Evolutionary conservation across 345 rosid species (phyloP).

Genomic region (Salix viminalis): DNA sequence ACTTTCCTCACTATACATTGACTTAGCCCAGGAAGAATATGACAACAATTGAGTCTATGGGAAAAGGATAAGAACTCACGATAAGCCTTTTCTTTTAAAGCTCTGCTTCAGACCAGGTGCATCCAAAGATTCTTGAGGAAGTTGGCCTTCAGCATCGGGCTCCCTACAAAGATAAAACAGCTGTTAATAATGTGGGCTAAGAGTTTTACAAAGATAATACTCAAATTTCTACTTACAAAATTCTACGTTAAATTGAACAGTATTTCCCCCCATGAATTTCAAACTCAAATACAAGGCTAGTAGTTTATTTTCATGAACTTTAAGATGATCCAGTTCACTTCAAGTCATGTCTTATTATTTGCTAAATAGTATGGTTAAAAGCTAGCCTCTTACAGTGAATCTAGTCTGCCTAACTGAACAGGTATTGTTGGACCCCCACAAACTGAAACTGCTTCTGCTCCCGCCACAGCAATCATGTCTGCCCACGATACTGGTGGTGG

Average conservation of each 20-base stretch:
- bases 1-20: neutral
- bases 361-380: neutral
- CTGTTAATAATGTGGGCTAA: neutral
- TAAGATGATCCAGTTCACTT: neutral
- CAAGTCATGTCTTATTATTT: neutral
- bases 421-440: slow-evolving; percentile 89
- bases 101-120: slow-evolving; percentile 69
- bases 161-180: slow-evolving; percentile 35
- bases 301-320: neutral
- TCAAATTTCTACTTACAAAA: neutral
- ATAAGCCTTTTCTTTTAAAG: slow-evolving; percentile 78
- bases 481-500: slow-evolving; percentile 83
- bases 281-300: neutral
- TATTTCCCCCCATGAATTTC: neutral
- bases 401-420: slow-evolving; percentile 67
- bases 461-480: slow-evolving; percentile 83
- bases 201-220: neutral
- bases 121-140: slow-evolving; percentile 69
- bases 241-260: neutral
- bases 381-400: slow-evolving; percentile 51
- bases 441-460: slow-evolving; percentile 83
- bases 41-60: neutral
- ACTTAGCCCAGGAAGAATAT: neutral
- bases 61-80: slow-evolving; percentile 49
- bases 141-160: slow-evolving; percentile 80